Evolutionary conservation across 495 filamentous ascomycete species (phyloP), one percentile per base, ranked within the genome.

Genomic region (Aspergillus bertholletiae): DNA sequence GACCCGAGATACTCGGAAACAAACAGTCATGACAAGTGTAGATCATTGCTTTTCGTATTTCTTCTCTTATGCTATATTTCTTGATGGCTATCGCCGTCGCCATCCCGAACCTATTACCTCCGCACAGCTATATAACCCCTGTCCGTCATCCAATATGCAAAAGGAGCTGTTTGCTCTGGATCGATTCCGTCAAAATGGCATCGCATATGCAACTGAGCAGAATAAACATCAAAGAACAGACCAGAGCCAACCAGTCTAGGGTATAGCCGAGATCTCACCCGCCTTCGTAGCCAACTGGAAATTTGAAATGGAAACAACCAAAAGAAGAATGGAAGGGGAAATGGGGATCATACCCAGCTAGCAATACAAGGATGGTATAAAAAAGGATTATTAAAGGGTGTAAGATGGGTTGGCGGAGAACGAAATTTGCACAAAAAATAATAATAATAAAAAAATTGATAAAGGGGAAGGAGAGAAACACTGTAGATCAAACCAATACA

Each of bases 311-410:
- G 51, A 51, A 49, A 28, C 57, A 57, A 59, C 28, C 43, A 54
- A 32, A 50, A 55, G 59, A 62, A 65, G 47, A 41, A 60, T 11
- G 48, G 52, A 46, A 53, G 58, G 59, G 53, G 59, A 57, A 51
- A 51, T 64, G 65, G 55, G 66, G 56, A 61, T 68, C 67, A 73
- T 70, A 74, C 61, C 63, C 65, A 73, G 61, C 61, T 75, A 76
- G 64, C 75, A 77, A 74, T 74, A 74, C 71, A 77, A 65, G 54
- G 46, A 55, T 62, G 62, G 57, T 69, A 62, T 62, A 66, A 63
- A 67, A 54, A 58, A 51, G n/a, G 51, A 68, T 50, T 44, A 66
- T 65, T 66, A 65, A 65, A 63, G 63, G 56, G 49, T 56, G 65
- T 68, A 63, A 64, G 63, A 63, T 37, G 34, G 58, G 58, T 62